Base-by-base conservation (phyloP, 2,329 filamentous ascomycete species). In the Acephala macrosclerotiorum region DNA sequence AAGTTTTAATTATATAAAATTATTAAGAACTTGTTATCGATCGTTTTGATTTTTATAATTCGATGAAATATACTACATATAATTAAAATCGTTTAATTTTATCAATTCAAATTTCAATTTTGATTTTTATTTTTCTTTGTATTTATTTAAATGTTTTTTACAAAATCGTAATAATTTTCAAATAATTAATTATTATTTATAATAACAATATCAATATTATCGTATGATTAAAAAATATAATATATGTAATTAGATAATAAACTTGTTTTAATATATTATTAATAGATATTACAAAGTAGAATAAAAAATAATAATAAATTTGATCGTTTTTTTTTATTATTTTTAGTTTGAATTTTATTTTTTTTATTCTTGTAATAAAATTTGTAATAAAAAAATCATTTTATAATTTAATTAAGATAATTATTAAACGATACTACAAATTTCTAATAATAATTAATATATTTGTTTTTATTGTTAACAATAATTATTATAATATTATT, bases 321-420 rank as follows among this genome's bases (percentile, higher is more conserved):
- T 51, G 20, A 25, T 11, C 2, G 20, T 12, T 51, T n/a, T n/a
- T 62, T 56, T 6, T 60, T 40, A 38, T 26, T 56, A 62, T 40
- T 51, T 29, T 66, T 71, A 7, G 25, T 55, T 25, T 51, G 18
- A 26, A 70, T 72, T 60, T 72, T 67, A 58, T 77, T 77, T 36
- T 74, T 70, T 2, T 74, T 74, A 65, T 77, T 74, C 53, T 74
- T 68, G 55, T 77, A 76, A 20, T 74, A 73, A 58, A 77, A 77
- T 61, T 77, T 77, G 51, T 77, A 74, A 59, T 77, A 77, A 2
- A 77, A 65, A 56, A 76, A 77, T 74, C 75, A 76, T 57, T 69
- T 69, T 25, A 74, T 74, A 42, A 77, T 73, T 74, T 74, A 77
- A 40, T 77, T 77, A 9, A 70, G 71, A 33, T 70, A 75, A 4